Evolutionary conservation across 176 grass and related monocot genomes (phyloP).

Genomic region (Raddia distichophylla): DNA sequence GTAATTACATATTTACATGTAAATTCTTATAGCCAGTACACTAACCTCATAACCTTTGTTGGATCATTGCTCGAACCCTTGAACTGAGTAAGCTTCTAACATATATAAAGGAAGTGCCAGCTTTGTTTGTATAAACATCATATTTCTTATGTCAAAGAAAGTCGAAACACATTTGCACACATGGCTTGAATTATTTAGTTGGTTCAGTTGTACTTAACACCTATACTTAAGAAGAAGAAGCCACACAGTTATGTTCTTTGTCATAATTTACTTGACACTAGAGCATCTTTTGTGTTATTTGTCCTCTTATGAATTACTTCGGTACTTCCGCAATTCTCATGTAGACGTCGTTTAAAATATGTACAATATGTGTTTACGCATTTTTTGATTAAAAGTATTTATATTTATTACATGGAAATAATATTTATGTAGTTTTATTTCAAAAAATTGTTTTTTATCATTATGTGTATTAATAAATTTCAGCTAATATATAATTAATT

Average conservation of each 20-base stretch:
- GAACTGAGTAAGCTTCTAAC: neutral
- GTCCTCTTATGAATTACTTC: neutral
- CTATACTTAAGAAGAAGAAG: neutral
- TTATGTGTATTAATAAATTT: neutral
- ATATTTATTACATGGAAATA: neutral
- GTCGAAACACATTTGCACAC: neutral
- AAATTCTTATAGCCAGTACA: too few relatives aligned
- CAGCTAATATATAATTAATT: neutral
- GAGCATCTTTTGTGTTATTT: neutral
- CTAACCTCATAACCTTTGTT: neutral
- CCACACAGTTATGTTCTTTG: neutral
- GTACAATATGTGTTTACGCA: neutral
- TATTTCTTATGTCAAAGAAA: neutral
- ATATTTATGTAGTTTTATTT: neutral
- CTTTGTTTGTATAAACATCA: neutral
- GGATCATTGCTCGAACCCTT: neutral
- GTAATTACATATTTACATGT: too few relatives aligned
- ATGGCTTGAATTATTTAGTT: conserved; percentile 9
- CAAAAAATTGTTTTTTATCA: neutral
- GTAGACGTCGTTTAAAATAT: neutral
- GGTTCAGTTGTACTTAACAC: neutral
- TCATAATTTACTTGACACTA: neutral
- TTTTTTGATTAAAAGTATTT: neutral
- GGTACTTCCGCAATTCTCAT: neutral
- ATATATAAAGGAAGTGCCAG: too few relatives aligned